phyloP scores from a whole-genome alignment of 257 asterid genomes.

The Paulownia fortunei region DNA sequence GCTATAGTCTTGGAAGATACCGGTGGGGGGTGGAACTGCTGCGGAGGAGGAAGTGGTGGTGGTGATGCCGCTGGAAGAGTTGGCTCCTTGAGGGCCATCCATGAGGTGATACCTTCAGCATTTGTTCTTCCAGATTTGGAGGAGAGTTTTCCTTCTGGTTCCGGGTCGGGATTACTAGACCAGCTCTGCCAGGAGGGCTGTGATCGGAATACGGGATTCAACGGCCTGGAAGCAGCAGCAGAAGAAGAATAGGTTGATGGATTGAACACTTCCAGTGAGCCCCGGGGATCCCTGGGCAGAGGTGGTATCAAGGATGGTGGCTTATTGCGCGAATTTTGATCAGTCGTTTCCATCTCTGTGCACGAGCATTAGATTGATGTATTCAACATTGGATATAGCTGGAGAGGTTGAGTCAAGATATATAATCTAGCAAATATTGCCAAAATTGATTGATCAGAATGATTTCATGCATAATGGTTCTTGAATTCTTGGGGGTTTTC shows the following conservation, averaged over 20 bases:
- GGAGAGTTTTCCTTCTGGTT: conserved; percentile 24
- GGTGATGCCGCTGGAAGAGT: conserved; percentile 6
- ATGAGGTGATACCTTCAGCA: conserved; percentile 60
- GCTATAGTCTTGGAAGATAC: conserved; percentile 31
- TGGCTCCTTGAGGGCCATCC: conserved; percentile 90
- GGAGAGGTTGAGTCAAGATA: neutral
- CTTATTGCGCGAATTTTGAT: conserved; percentile 46
- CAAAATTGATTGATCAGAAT: neutral
- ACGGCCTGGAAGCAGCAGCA: conserved; percentile 32
- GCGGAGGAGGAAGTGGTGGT: neutral
- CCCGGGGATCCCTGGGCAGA: conserved; percentile 75
- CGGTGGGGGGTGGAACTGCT: neutral
- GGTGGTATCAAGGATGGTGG: conserved; percentile 50
- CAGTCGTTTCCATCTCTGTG: conserved; percentile 53
- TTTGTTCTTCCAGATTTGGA: conserved; percentile 36
- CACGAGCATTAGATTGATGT: conserved; percentile 7
- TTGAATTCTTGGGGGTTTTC: neutral
- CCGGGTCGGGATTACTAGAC: conserved; percentile 40
- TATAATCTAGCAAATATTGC: neutral
- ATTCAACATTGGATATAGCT: neutral
- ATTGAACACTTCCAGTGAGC: conserved; percentile 87
- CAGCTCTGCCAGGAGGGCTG: conserved; percentile 61
- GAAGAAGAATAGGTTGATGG: conserved; percentile 51
- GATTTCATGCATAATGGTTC: conserved; percentile 6
- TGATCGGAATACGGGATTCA: conserved; percentile 47